Conservation (phyloP, 164 flowering plant species). For the Magnolia officinalis region DNA sequence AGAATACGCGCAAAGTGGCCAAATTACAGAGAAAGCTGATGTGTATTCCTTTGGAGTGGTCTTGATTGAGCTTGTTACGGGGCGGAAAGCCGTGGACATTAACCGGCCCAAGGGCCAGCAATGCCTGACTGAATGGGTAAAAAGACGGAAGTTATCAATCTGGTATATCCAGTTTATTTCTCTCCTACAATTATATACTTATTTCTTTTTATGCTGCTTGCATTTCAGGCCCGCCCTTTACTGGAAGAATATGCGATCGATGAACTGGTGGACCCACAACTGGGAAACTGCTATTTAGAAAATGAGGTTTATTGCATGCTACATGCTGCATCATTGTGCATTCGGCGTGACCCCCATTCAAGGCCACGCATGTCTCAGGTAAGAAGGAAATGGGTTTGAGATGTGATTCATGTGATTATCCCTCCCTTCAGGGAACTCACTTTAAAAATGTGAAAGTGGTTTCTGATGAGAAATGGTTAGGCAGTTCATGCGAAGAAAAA, state of each 20-base stretch:
- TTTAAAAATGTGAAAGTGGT: too few relatives aligned
- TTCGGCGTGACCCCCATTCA: conserved; percentile 61
- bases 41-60: conserved; percentile 90
- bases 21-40: conserved; percentile 92
- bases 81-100: conserved; percentile 84
- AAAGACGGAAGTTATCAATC: conserved; percentile 1
- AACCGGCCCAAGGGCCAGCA: conserved; percentile 90
- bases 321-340: conserved; percentile 81
- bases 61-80: conserved; percentile 81
- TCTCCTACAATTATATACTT: background rate
- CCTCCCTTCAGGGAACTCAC: too few relatives aligned
- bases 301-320: conserved; percentile 62
- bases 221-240: conserved; percentile 79
- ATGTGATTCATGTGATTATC: too few relatives aligned
- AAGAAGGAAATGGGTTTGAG: background rate
- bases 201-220: conserved; percentile 5
- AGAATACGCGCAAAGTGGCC: conserved; percentile 93
- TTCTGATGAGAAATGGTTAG: too few relatives aligned
- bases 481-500: too few relatives aligned
- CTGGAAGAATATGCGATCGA: conserved; percentile 50
- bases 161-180: background rate
- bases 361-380: conserved; percentile 99
- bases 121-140: conserved; percentile 93
- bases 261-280: conserved; percentile 69
- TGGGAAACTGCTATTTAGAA: conserved; percentile 46